Base-by-base conservation (phyloP, 2,329 filamentous ascomycete species). In the Xylariaceae sp. region DNA sequence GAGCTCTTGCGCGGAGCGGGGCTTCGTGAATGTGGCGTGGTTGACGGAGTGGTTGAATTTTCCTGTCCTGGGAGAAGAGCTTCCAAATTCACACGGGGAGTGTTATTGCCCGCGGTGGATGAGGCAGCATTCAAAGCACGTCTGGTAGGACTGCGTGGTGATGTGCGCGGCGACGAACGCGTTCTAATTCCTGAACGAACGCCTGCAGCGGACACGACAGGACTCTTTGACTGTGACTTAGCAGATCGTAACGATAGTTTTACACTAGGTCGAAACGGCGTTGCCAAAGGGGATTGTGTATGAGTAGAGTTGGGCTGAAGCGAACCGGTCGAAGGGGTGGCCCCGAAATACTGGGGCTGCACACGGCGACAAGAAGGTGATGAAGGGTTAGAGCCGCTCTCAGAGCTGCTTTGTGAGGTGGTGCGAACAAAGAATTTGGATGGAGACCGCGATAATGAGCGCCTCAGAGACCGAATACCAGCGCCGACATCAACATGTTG, bases 391-490 rank as follows among this genome's bases (percentile, higher is more conserved):
- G 84, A 81, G 19, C 61, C 55, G n/a, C 57, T 39, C 18, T 77
- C 71, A 12, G 75, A 73, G 49, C 66, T 70, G 54, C 63, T 62
- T 44, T 76, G 72, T 1, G 77, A 78, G 40, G 68, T 68, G 41
- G 72, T 67, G 55, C 76, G 75, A 44, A 69, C 67, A 33, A 95
- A 78, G 67, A 94, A 92, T 68, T 94, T 95, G 31, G 92, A 96
- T 11, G 92, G 92, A n/a, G 92, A 96, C 61, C 90, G 82, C 49
- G 91, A 96, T 56, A 96, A 77, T 22, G 92, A 96, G 60, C 90
- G 87, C 57, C 91, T 82, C 51, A 96, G 76, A 62, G 90, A 88
- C 64, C 89, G 82, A 56, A 96, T 87, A 51, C 88, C 86, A 44
- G 88, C 86, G 47, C 66, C 65, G 57, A 89, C 83, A 73, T 95